Evolutionary conservation across 192 early-diverging fungal species (phyloP).

Genomic region (Geosiphon pyriformis): DNA sequence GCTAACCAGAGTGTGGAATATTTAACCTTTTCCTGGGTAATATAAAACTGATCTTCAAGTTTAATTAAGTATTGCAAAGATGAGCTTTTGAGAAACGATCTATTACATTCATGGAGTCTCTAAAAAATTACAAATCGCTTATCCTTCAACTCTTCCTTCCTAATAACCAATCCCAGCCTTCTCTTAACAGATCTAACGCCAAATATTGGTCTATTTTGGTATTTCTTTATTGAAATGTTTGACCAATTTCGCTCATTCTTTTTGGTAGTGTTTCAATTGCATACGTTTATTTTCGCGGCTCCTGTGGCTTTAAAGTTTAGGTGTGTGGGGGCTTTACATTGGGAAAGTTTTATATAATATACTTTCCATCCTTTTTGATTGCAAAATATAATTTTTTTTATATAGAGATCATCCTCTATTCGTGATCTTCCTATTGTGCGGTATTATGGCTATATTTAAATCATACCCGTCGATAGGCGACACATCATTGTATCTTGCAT

Average conservation of each 20-base stretch:
- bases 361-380: neutral
- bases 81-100: too few species aligned
- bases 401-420: slow-evolving; percentile 75
- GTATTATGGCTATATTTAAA: slow-evolving; percentile 83
- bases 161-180: slow-evolving; percentile 38
- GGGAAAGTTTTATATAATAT: neutral
- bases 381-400: slow-evolving; percentile 2
- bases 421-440: slow-evolving; percentile 59
- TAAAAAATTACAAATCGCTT: too few species aligned
- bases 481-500: slow-evolving; percentile 69
- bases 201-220: slow-evolving; percentile 96
- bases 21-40: too few species aligned
- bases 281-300: slow-evolving; percentile 81
- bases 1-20: too few species aligned
- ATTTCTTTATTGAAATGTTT: slow-evolving; percentile 99
- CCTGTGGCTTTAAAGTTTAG: slow-evolving; percentile 77
- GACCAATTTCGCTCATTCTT: slow-evolving; percentile 97
- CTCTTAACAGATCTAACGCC: slow-evolving; percentile 87
- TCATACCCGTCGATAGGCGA: slow-evolving; percentile 92
- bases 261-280: slow-evolving; percentile 88
- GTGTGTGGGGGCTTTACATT: slow-evolving; percentile 33
- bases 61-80: too few species aligned
- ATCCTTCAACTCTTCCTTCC: too few species aligned
- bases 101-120: too few species aligned
- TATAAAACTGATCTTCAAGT: too few species aligned